Evolutionary conservation across 441 rosid genomes (phyloP).

Genomic region (Geranium incanum): DNA sequence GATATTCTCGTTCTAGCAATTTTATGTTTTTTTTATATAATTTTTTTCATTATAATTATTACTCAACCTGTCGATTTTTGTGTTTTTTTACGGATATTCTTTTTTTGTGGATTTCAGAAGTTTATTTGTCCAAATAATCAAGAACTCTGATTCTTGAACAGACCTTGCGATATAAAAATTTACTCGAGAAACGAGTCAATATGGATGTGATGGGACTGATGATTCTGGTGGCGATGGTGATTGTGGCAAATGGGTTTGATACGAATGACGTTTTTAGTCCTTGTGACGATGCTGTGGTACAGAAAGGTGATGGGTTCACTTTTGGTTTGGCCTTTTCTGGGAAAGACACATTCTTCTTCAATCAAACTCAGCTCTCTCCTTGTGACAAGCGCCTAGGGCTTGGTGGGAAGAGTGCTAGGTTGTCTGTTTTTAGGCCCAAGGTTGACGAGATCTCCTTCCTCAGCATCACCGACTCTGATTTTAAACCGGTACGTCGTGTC

Average conservation of each 20-base stretch:
- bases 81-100: too few relatives aligned
- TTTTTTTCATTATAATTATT: too few relatives aligned
- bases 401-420: slow-evolving; percentile 37
- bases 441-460: slow-evolving; percentile 81
- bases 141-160: too few relatives aligned
- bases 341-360: slow-evolving; percentile 52
- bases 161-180: too few relatives aligned
- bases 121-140: too few relatives aligned
- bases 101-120: too few relatives aligned
- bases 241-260: slow-evolving; percentile 38
- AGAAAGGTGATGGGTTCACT: slow-evolving; percentile 72
- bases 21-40: too few relatives aligned
- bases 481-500: slow-evolving; percentile 42
- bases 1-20: too few relatives aligned
- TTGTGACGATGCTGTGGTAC: slow-evolving; percentile 53
- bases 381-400: slow-evolving; percentile 69
- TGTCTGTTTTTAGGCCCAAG: slow-evolving; percentile 67
- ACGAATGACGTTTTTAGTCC: slow-evolving; percentile 52
- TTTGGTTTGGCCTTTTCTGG: slow-evolving; percentile 63
- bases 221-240: slow-evolving; percentile 4
- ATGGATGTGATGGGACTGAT: neutral
- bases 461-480: slow-evolving; percentile 42
- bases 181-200: neutral
- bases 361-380: slow-evolving; percentile 71
- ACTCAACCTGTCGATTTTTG: too few relatives aligned